Percentiles rank a stretch among this genome's conserved stretches.
These are phyloP conservation scores for Elongisporangium undulatum DNA, from an alignment of 352 stramenopile species.

Conservation along the genomic window DNA sequence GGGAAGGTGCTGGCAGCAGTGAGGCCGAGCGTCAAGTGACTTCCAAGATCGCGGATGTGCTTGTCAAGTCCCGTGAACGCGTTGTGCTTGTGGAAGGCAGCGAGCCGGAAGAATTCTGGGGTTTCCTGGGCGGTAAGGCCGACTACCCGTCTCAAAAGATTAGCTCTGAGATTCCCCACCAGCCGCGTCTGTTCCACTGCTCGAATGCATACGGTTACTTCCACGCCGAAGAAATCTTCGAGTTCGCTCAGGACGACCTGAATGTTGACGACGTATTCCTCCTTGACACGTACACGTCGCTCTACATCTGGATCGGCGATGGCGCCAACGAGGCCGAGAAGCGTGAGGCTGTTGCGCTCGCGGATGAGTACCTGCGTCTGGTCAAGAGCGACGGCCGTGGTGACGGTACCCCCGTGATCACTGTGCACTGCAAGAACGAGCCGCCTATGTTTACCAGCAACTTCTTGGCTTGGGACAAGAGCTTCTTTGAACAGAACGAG, in stretches of 20 bases:
- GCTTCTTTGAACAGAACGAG: constrained; percentile 76
- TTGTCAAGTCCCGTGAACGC: constrained; percentile 51
- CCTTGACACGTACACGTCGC: constrained; percentile 84
- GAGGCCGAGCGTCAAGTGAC: constrained; percentile 57
- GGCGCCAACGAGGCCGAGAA: constrained; percentile 77
- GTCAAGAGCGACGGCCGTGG: constrained; percentile 79
- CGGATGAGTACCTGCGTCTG: constrained; percentile 67
- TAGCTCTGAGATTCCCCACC: constrained; percentile 59
- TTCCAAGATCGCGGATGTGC: constrained; percentile 47
- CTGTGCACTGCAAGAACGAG: constrained; percentile 77
- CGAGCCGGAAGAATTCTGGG: constrained; percentile 81
- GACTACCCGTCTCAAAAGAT: constrained; percentile 65
- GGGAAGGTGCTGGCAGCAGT: constrained; percentile 67
- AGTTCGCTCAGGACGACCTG: constrained; percentile 90
- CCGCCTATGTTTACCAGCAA: constrained; percentile 89
- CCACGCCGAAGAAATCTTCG: constrained; percentile 76
- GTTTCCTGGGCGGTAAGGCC: constrained; percentile 75
- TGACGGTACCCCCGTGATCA: constrained; percentile 78
- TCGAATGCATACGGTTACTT: constrained; percentile 89
- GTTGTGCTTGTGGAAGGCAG: constrained; percentile 51
- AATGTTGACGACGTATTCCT: constrained; percentile 91
- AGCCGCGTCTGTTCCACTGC: constrained; percentile 88
- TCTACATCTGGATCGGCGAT: constrained; percentile 90
- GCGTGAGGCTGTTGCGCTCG: constrained; percentile 50
- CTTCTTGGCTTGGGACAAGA: constrained; percentile 87